Base-by-base conservation (phyloP, 2,329 filamentous ascomycete species). In the Cytospora schulzeri region DNA sequence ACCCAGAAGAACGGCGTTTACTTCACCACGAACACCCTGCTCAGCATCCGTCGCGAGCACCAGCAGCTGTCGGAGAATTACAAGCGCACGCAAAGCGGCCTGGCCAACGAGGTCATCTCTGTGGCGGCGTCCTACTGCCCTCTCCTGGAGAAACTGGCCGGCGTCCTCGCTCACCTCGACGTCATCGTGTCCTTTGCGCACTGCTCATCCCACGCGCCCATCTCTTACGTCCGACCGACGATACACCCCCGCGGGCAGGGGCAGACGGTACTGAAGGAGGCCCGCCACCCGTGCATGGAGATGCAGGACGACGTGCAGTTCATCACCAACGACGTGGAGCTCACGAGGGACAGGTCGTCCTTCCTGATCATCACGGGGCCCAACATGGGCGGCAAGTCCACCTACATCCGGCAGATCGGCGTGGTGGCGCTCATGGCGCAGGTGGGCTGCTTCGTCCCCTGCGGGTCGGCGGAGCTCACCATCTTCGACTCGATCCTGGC, bases 1-100 rank as follows among this genome's bases (percentile, higher is more conserved):
- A 99, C 96, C 0, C 95, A 98, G 78, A 99, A 99, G 83, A 99
- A 97, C 75, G 95, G 95, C 52, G 95, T 98, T 62, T 99, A 95
- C 79, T 99, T 99, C 77, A 98, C 95, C 1, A 99, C 95, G 4
- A 88, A 87, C 61, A 88, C 85, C 35, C 82, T 99, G 71, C 90
- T 93, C 73, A 84, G 88, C 29, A 86, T 93, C 71, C 90, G 95
- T 35, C 87, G 94, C 60, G 94, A 99, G 72, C 93, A 96, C 70
- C 94, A 99, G 73, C 93, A 98, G 76, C 83, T 97, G 0, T 96
- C 92, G 0, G 89, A 93, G 67, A 97, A 92, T 73, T 99, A 99
- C 80, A 96, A 96, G 77, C 88, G 93, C 61, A 98, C 93, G 0
- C 96, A 99, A 78, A 90, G 87, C 67, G 93, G 93, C 55, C 83